Conservation (phyloP, 2,329 filamentous ascomycete species). For the Hawksworthiomyces lignivorus region DNA sequence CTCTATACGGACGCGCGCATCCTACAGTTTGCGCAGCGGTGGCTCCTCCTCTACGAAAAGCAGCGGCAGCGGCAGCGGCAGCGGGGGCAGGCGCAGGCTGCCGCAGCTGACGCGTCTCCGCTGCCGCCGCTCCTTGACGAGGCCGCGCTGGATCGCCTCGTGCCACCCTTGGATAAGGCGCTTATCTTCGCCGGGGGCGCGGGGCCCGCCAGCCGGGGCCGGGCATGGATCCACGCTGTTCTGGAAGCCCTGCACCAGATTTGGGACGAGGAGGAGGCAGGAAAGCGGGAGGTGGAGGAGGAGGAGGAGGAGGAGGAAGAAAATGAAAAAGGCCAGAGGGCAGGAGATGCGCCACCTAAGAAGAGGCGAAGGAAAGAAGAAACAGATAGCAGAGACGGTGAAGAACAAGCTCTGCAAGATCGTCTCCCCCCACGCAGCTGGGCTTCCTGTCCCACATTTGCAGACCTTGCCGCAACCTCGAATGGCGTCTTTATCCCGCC, state of each 20-base stretch:
- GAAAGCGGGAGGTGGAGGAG: background rate
- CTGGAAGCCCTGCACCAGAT: slow-evolving; percentile 34
- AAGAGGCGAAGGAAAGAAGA: too few relatives aligned
- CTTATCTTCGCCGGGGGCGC: slow-evolving; percentile 67
- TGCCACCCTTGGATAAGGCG: slow-evolving; percentile 65
- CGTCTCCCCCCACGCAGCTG: too few relatives aligned
- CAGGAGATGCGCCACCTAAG: too few relatives aligned
- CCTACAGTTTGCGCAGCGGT: slow-evolving; percentile 42
- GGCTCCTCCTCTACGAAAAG: background rate
- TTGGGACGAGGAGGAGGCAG: slow-evolving; percentile 14
- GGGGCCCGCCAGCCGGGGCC: slow-evolving; percentile 37
- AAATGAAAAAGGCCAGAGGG: too few relatives aligned
- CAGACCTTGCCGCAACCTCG: background rate
- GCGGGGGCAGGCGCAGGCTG: too few relatives aligned
- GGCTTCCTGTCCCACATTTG: slow-evolving; percentile 1
- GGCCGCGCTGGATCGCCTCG: slow-evolving; percentile 41
- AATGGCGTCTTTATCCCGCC: slow-evolving; percentile 29
- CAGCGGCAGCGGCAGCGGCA: too few relatives aligned
- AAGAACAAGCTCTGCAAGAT: too few relatives aligned
- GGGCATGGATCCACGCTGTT: slow-evolving; percentile 42
- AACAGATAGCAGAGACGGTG: too few relatives aligned
- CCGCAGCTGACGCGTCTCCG: too few relatives aligned
- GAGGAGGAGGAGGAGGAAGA: background rate
- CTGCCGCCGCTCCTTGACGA: too few relatives aligned
- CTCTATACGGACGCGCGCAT: slow-evolving; percentile 66